Evolutionary conservation across 768 basidiomycete genomes (phyloP), one percentile per base, ranked within the genome.

Genomic region (Porphyrellus cyaneotinctus): DNA sequence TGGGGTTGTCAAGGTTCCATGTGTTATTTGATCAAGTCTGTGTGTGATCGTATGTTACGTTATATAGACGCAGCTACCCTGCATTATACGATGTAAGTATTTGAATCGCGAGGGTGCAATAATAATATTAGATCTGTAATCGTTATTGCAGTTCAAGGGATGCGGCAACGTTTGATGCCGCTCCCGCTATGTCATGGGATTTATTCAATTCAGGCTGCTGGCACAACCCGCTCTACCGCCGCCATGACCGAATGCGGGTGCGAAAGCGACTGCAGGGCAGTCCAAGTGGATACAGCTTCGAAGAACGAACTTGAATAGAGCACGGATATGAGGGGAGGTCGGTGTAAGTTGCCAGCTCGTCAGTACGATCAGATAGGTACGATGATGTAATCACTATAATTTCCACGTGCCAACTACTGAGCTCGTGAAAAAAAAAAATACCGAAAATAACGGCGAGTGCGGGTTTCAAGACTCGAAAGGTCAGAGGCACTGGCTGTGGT

Each of bases 361-460:
- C 23, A 33, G 20, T 32, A 28, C 9, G 32, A 46, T 62, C 51
- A 49, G 62, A 63, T 58, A 62, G 57, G 37, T 22, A 51, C 53
- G 61, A 66, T 64, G 64, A 64, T 35, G 64, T 64, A 66, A 64
- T 66, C 61, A 63, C 42, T 55, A 46, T 42, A 39, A 39, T 31
- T n/a, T 30, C 58, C 58, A 63, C 60, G 59, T 64, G 63, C 26
- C 57, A 23, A 57, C 35, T 47, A 31, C 31, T n/a, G 52, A 18
- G 44, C 47, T 53, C 43, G 52, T 49, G 58, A 58, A 62, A 47
- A 47, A 35, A 24, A 43, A 17, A 14, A 44, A 36, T 14, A 28
- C 22, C n/a, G 23, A 11, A 31, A 20, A 45, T 32, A 15, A 12
- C 13, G 24, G 9, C 13, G 18, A 11, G 43, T 30, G 4, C 42